A percentile compares a stretch with the other conserved stretches of the same genome.
Conservation (phyloP, 1,139 yeast genomes). For the Pichia sp. region DNA sequence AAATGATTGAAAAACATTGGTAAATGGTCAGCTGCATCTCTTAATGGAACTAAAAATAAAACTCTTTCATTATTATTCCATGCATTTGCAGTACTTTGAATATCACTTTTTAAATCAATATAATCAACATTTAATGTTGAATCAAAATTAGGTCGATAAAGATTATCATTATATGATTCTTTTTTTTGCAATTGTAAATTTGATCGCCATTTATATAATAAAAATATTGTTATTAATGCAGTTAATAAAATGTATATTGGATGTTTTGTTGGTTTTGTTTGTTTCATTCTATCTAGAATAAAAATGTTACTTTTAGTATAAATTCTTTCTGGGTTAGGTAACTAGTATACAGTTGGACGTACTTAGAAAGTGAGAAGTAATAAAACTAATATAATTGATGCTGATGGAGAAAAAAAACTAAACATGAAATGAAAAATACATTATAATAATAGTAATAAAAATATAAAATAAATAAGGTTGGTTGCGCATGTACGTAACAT, state of each 20-base stretch:
- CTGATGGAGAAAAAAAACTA: too few species aligned
- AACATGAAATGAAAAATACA: too few species aligned
- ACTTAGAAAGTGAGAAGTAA: too few species aligned
- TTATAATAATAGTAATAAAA: too few species aligned
- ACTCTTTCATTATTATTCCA: slow-evolving; percentile 53
- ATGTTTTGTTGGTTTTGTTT: background rate
- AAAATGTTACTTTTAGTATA: too few species aligned
- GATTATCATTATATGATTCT: background rate
- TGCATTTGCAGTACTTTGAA: slow-evolving; percentile 41
- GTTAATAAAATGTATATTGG: background rate
- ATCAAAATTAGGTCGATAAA: slow-evolving; percentile 17
- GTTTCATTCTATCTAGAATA: background rate
- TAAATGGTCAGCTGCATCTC: slow-evolving; percentile 58
- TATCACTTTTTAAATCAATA: slow-evolving; percentile 40
- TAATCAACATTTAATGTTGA: slow-evolving; percentile 16
- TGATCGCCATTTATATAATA: background rate
- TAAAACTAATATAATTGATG: too few species aligned
- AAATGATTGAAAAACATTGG: slow-evolving; percentile 57
- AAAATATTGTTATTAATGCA: background rate
- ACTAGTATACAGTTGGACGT: too few species aligned
- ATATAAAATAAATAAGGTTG: too few species aligned
- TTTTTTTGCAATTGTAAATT: background rate
- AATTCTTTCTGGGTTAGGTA: too few species aligned
- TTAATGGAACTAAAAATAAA: slow-evolving; percentile 50
- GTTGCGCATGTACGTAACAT: too few species aligned